These are phyloP conservation scores for Aaosphaeria arxii DNA, from an alignment of 2,329 filamentous ascomycete genomes.

Conservation along the genomic window DNA sequence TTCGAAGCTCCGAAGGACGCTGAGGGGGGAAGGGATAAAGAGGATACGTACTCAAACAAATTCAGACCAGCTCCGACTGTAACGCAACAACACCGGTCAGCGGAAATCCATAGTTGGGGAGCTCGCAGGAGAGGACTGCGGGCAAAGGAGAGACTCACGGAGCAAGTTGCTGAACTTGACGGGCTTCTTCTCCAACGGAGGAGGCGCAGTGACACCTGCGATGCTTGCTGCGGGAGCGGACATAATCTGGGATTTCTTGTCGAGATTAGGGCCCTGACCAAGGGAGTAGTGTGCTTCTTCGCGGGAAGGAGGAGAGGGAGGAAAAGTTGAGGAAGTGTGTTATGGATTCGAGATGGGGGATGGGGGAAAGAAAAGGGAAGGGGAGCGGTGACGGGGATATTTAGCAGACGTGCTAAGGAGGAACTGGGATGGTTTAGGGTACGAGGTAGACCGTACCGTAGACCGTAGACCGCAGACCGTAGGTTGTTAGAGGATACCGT, in stretches of 20 bases:
- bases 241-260: constrained; percentile 49
- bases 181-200: constrained; percentile 92
- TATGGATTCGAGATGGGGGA: constrained; percentile 9
- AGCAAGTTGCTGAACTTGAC: constrained; percentile 99
- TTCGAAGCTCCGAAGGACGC: background rate
- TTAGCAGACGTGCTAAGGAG: constrained; percentile 1
- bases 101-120: background rate
- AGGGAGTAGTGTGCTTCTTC: constrained; percentile 90
- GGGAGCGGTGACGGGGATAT: constrained; percentile 1
- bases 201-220: constrained; percentile 47
- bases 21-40: no score
- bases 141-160: constrained; percentile 48
- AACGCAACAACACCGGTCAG: constrained; percentile 22
- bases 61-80: constrained; percentile 85
- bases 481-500: no score
- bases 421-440: background rate
- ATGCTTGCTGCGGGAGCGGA: constrained; percentile 42
- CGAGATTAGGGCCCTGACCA: constrained; percentile 85
- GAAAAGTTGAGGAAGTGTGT: constrained; percentile 1
- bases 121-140: background rate
- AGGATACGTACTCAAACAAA: constrained; percentile 73
- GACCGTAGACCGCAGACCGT: no score
- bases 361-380: constrained; percentile 3
- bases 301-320: constrained; percentile 41
- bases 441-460: background rate